Evolutionary conservation across 106 monocot genomes (phyloP).

Genomic region (Apostasia shenzhenica): DNA sequence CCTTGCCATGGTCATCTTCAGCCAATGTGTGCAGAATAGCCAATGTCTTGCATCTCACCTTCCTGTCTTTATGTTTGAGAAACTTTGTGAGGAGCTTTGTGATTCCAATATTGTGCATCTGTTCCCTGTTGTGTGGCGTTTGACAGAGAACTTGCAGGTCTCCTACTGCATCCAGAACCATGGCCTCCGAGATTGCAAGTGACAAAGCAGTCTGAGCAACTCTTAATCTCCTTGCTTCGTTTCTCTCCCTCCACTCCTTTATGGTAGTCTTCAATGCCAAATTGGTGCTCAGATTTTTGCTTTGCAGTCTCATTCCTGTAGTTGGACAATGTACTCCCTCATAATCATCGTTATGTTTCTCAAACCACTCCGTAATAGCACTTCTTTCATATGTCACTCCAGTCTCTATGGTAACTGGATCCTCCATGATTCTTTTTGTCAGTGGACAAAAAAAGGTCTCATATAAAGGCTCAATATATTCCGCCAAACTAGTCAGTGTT

Average conservation of each 20-base stretch:
- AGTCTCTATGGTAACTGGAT: slow-evolving; percentile 57
- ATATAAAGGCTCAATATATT: slow-evolving; percentile 43
- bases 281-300: slow-evolving; percentile 30
- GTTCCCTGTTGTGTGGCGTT: slow-evolving; percentile 16
- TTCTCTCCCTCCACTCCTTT: slow-evolving; percentile 52
- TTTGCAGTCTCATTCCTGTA: slow-evolving; percentile 32
- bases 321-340: slow-evolving; percentile 35
- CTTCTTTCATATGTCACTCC: slow-evolving; percentile 59
- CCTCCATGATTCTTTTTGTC: slow-evolving; percentile 65
- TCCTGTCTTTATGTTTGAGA: slow-evolving; percentile 25
- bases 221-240: slow-evolving; percentile 39
- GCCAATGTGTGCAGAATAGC: slow-evolving; percentile 26
- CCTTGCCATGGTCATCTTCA: slow-evolving; percentile 65
- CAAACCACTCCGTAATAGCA: slow-evolving; percentile 46
- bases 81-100: slow-evolving; percentile 34
- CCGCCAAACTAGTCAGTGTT: slow-evolving; percentile 13
- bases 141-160: slow-evolving; percentile 31
- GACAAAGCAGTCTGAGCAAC: slow-evolving; percentile 27
- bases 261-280: slow-evolving; percentile 45
- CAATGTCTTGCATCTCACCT: slow-evolving; percentile 34
- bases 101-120: slow-evolving; percentile 39
- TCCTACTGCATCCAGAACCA: slow-evolving; percentile 42
- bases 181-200: slow-evolving; percentile 18
- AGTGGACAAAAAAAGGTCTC: slow-evolving; percentile 71
- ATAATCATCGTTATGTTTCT: slow-evolving; percentile 9